A percentile compares a stretch with the other conserved stretches of the same genome.
phyloP scores from a whole-genome alignment of 306 rosid genomes.

The Boehmeria nivea region DNA sequence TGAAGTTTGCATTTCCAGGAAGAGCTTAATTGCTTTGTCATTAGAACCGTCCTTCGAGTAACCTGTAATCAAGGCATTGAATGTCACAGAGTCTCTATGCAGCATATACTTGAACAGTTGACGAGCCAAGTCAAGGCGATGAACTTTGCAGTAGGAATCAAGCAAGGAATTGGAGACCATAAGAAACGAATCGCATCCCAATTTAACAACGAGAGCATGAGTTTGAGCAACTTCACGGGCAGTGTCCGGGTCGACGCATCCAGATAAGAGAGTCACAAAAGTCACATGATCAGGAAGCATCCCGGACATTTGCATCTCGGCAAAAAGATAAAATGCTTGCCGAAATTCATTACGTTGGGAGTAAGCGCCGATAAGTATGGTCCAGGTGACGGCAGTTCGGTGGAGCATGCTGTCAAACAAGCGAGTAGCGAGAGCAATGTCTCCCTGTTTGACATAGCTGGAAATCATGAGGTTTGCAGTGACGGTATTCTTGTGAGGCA shows the following conservation, averaged over 20 bases:
- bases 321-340: slow-evolving; percentile 60
- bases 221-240: slow-evolving; percentile 50
- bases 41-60: slow-evolving; percentile 56
- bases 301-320: slow-evolving; percentile 54
- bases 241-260: slow-evolving; percentile 45
- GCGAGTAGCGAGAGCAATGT: slow-evolving; percentile 49
- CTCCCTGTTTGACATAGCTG: slow-evolving; percentile 56
- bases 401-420: slow-evolving; percentile 59
- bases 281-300: slow-evolving; percentile 56
- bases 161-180: slow-evolving; percentile 81
- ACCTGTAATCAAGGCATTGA: slow-evolving; percentile 75
- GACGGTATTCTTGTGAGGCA: slow-evolving; percentile 61
- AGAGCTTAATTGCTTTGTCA: slow-evolving; percentile 53
- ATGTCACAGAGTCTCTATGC: slow-evolving; percentile 60
- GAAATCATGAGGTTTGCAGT: slow-evolving; percentile 63
- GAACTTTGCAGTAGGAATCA: slow-evolving; percentile 73
- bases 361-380: slow-evolving; percentile 70
- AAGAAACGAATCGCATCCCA: slow-evolving; percentile 51
- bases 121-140: slow-evolving; percentile 41
- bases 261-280: slow-evolving; percentile 70
- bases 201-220: slow-evolving; percentile 54
- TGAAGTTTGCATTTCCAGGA: slow-evolving; percentile 54
- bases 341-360: slow-evolving; percentile 35
- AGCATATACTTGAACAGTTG: slow-evolving; percentile 48
- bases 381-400: slow-evolving; percentile 76